Percentiles rank a stretch among this genome's conserved stretches.
Conservation (phyloP, 2,329 filamentous ascomycete genomes). For the Xylaria sp. region DNA sequence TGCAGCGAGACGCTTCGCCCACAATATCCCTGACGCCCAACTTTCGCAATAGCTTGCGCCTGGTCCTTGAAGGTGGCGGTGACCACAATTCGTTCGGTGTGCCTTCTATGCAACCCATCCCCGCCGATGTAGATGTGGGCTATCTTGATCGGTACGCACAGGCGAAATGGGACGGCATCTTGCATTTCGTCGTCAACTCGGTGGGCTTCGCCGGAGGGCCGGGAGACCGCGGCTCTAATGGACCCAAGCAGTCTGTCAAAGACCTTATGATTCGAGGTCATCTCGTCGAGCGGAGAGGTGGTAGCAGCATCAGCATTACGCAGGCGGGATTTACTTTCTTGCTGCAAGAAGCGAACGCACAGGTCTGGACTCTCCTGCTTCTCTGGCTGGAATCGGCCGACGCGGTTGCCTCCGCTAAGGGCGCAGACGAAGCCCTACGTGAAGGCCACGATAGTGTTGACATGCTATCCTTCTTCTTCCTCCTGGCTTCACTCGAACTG, state of each 20-base stretch:
- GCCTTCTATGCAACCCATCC: constrained; percentile 73
- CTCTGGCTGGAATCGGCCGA: constrained; percentile 91
- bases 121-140: constrained; percentile 71
- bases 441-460: constrained; percentile 88
- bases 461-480: constrained; percentile 94
- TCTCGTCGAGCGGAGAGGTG: constrained; percentile 73
- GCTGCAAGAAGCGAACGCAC: constrained; percentile 92
- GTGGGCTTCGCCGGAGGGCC: constrained; percentile 64
- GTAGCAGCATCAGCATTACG: constrained; percentile 77
- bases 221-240: constrained; percentile 52
- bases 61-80: constrained; percentile 88
- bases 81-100: constrained; percentile 91
- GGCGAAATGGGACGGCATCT: constrained; percentile 92
- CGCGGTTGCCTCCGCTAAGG: constrained; percentile 55
- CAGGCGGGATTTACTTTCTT: constrained; percentile 94
- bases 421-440: constrained; percentile 51
- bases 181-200: constrained; percentile 92
- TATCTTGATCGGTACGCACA: constrained; percentile 88
- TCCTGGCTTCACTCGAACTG: constrained; percentile 91
- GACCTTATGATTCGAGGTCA: constrained; percentile 82
- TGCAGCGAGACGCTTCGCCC: constrained; percentile 76
- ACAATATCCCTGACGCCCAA: constrained; percentile 82
- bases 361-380: constrained; percentile 95
- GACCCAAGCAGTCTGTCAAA: constrained; percentile 82
- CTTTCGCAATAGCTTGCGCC: constrained; percentile 84